These are phyloP conservation scores for Aethionema arabicum DNA, from an alignment of 345 rosid genomes.

Conservation along the genomic window DNA sequence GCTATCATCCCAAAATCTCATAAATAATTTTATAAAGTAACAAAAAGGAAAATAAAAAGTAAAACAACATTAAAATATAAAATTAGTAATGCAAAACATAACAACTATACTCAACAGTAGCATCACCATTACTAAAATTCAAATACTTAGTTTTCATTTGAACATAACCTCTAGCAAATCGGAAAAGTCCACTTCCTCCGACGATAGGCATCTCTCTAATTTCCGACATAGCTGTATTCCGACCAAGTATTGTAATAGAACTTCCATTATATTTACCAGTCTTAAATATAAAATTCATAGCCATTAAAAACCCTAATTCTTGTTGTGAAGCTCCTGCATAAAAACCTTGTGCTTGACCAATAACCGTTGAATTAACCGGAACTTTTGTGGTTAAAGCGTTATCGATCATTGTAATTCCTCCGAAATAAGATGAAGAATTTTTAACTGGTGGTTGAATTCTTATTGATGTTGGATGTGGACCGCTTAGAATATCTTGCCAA, in stretches of 20 bases:
- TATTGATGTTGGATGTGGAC: constrained; percentile 52
- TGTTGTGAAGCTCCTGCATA: constrained; percentile 56
- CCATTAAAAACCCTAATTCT: constrained; percentile 60
- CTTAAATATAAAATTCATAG: constrained; percentile 63
- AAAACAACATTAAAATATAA: neutral
- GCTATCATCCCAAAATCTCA: neutral
- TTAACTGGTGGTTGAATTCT: constrained; percentile 38
- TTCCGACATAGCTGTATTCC: constrained; percentile 49
- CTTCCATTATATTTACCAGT: constrained; percentile 76
- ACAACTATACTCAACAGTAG: constrained; percentile 53
- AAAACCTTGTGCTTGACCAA: constrained; percentile 78
- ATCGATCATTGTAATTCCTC: constrained; percentile 59
- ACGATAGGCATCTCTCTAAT: constrained; percentile 79
- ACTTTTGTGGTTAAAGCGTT: constrained; percentile 62
- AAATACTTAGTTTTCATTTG: constrained; percentile 47
- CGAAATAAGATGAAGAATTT: constrained; percentile 45
- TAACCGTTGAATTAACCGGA: constrained; percentile 49
- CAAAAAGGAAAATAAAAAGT: constrained; percentile 11
- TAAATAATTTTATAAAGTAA: constrained; percentile 4
- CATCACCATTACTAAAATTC: constrained; percentile 42
- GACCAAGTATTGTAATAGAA: constrained; percentile 59
- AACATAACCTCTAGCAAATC: constrained; percentile 75
- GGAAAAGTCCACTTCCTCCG: constrained; percentile 76
- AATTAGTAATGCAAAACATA: constrained; percentile 56
- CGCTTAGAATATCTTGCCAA: constrained; percentile 66